These are phyloP conservation scores for Capronia epimyces DNA, from an alignment of 2,329 filamentous ascomycete genomes.

Conservation along the genomic window DNA sequence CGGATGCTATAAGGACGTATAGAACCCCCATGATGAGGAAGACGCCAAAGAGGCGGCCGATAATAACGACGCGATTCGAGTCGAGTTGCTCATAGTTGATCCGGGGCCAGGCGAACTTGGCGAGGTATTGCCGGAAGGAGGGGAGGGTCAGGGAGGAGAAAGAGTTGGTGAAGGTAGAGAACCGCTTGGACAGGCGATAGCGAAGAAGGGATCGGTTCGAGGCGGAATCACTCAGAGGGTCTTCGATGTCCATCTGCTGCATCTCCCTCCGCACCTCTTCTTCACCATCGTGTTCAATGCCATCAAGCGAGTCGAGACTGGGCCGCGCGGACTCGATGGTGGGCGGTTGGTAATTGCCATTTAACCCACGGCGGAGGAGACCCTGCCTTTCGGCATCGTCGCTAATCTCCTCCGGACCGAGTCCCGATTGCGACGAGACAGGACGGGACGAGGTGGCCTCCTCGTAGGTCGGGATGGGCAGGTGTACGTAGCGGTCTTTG, in stretches of 20 bases:
- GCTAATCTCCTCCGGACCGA: slow-evolving; percentile 56
- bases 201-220: slow-evolving; percentile 39
- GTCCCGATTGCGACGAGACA: slow-evolving; percentile 45
- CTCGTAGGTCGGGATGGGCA: slow-evolving; percentile 77
- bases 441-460: slow-evolving; percentile 64
- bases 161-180: slow-evolving; percentile 52
- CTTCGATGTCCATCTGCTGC: slow-evolving; percentile 82
- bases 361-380: slow-evolving; percentile 52
- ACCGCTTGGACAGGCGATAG: slow-evolving; percentile 51
- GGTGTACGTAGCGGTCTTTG: slow-evolving; percentile 54
- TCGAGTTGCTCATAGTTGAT: slow-evolving; percentile 38
- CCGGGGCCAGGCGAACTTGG: slow-evolving; percentile 37
- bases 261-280: slow-evolving; percentile 72
- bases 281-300: slow-evolving; percentile 51
- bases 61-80: slow-evolving; percentile 57
- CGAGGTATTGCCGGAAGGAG: slow-evolving; percentile 42
- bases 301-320: slow-evolving; percentile 53
- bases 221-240: slow-evolving; percentile 45
- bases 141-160: slow-evolving; percentile 54
- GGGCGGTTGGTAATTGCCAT: slow-evolving; percentile 65
- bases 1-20: slow-evolving; percentile 79
- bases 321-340: slow-evolving; percentile 75
- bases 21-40: slow-evolving; percentile 70
- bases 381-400: slow-evolving; percentile 72
- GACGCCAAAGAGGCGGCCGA: slow-evolving; percentile 69